These are phyloP conservation scores for Pseudognaphalium luteoalbum DNA, from an alignment of 129 eudicot species.

Conservation along the genomic window DNA sequence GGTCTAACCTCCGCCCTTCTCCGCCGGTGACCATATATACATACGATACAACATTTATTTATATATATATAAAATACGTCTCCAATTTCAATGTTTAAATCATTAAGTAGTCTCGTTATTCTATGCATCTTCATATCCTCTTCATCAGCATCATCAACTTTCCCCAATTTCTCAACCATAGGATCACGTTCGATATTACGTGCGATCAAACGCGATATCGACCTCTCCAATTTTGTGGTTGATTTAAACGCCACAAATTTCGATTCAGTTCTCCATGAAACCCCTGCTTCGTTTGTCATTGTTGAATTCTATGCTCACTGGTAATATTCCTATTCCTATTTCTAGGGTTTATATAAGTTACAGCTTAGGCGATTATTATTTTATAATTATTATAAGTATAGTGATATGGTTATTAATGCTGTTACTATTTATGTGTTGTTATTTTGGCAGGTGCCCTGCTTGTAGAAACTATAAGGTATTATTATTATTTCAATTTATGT, in stretches of 20 bases:
- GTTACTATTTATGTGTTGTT: conserved; percentile 10
- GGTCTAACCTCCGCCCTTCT: too few species aligned
- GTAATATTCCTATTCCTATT: conserved; percentile 31
- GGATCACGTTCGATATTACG: conserved; percentile 72
- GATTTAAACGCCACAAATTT: conserved; percentile 73
- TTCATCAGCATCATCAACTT: conserved; percentile 28
- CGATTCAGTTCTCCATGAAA: conserved; percentile 53
- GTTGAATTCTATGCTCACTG: conserved; percentile 92
- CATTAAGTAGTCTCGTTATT: too few species aligned
- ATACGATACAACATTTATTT: too few species aligned
- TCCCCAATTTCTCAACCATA: conserved; percentile 12
- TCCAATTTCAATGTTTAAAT: too few species aligned
- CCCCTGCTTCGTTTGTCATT: conserved; percentile 62
- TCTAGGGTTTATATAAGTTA: not conserved
- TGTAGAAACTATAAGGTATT: conserved; percentile 88
- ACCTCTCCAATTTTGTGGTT: conserved; percentile 39
- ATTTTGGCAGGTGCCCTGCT: conserved; percentile 82
- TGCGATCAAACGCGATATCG: conserved; percentile 26
- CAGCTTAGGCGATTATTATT: not conserved
- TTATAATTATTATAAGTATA: too few species aligned
- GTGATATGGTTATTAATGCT: not conserved
- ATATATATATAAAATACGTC: too few species aligned
- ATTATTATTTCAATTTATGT: conserved; percentile 1
- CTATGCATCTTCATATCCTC: too few species aligned
- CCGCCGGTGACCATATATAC: too few species aligned